Evolutionary conservation across 2,329 filamentous ascomycete species (phyloP), one percentile per base, ranked within the genome.

Genomic region (Onygenales sp.): DNA sequence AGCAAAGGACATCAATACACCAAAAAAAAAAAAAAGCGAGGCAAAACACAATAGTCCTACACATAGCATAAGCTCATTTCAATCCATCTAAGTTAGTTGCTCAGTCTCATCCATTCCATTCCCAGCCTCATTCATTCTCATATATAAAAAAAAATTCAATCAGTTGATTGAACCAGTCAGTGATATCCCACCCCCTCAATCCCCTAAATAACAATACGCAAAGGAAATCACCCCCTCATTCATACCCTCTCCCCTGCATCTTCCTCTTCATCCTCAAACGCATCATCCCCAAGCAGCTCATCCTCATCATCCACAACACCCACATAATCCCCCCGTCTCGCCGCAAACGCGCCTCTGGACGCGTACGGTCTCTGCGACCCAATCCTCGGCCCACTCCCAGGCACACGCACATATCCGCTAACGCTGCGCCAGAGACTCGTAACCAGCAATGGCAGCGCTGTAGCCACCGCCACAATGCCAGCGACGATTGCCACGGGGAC

Each of bases 271-370:
- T 87, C 90, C 59, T 96, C 92, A 60, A 89, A 90, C 55, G 95
- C 91, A 61, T 96, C 92, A 0, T 63, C 63, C 1, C 93, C 93
- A 38, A 98, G 73, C 60, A 98, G 74, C 75, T 97, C 92, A 48
- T 92, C 92, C 68, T 97, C 93, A 66, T 97, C 93, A 50, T 93
- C 87, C 63, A 95, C 90, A 50, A 95, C 89, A 63, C 86, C 80
- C 13, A 85, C 82, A 69, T 97, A 97, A 69, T 95, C 89, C n/a
- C 87, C 85, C 53, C 88, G 81, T 1, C 89, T 86, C 54, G 90
- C 81, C 5, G 90, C 87, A 72, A 98, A 98, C 57, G 88, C 92
- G 64, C 88, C 87, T 55, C 94, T 78, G 49, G 88, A 95, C 13
- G 90, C 93, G 68, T 94, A 98, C 53, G 85, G 83, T 56, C 86